phyloP scores from a whole-genome alignment of 306 rosid species.

The Arachis stenosperma region DNA sequence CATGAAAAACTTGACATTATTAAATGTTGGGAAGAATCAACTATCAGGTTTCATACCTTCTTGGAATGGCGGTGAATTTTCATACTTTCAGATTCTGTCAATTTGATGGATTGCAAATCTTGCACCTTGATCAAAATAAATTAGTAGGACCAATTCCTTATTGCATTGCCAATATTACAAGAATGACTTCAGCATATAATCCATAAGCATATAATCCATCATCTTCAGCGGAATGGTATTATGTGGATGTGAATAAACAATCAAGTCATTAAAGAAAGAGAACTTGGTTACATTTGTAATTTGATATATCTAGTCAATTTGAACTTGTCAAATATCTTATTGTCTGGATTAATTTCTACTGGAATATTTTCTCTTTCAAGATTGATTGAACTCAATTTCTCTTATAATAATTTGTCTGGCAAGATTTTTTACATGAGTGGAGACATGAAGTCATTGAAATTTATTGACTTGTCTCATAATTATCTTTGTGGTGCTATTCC shows the following conservation, averaged over 20 bases:
- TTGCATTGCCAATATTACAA: slow-evolving; percentile 27
- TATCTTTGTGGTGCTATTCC: slow-evolving; percentile 36
- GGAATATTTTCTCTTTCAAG: not conserved
- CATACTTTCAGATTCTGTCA: not conserved
- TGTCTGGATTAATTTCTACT: slow-evolving; percentile 8
- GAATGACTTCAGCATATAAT: not conserved
- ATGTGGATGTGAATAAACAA: not conserved
- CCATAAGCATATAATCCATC: too few relatives aligned
- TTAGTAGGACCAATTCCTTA: slow-evolving; percentile 25
- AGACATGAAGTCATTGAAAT: slow-evolving; percentile 27
- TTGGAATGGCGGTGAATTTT: slow-evolving; percentile 8
- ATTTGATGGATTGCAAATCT: not conserved
- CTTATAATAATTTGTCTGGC: slow-evolving; percentile 6
- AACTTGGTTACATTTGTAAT: not conserved
- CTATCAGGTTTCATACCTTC: slow-evolving; percentile 32
- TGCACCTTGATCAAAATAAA: slow-evolving; percentile 19
- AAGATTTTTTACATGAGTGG: slow-evolving; percentile 11
- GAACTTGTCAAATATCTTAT: slow-evolving; percentile 4
- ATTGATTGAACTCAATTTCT: not conserved
- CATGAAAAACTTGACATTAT: not conserved
- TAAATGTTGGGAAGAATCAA: slow-evolving; percentile 39
- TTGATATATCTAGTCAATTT: not conserved
- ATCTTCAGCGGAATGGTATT: not conserved
- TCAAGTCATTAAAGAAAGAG: slow-evolving; percentile 10
- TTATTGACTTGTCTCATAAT: slow-evolving; percentile 24